Conservation (phyloP, 805 yeast species). For the Cyberlindnera petersonii region DNA sequence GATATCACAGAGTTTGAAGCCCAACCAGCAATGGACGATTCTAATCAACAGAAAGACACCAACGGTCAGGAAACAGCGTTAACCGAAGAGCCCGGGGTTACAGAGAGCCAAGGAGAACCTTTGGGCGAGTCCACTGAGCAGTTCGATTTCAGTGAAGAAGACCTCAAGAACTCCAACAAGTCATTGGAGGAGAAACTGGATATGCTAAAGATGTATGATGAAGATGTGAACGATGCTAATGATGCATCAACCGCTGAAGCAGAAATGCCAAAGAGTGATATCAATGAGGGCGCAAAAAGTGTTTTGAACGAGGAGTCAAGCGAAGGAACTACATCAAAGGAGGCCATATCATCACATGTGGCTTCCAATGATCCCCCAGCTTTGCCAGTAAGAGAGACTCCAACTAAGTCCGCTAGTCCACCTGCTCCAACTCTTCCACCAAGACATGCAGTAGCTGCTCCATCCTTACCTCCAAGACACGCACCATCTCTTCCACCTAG, state of each 20-base stretch:
- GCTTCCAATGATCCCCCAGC: constrained; percentile 2
- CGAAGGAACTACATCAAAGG: too few relatives aligned
- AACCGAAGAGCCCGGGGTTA: too few relatives aligned
- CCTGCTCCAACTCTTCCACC: constrained; percentile 21
- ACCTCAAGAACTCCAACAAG: constrained; percentile 16
- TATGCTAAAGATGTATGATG: constrained; percentile 18
- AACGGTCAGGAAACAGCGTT: not conserved
- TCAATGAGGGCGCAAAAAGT: not conserved
- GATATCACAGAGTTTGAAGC: not conserved
- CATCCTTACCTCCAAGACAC: not conserved
- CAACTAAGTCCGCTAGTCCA: constrained; percentile 26
- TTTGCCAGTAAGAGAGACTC: constrained; percentile 29
- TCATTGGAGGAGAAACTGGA: constrained; percentile 17
- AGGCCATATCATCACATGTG: too few relatives aligned
- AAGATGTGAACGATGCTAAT: constrained; percentile 12
- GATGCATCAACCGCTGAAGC: not conserved
- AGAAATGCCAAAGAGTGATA: not conserved
- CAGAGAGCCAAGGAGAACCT: constrained; percentile 8
- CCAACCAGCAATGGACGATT: not conserved
- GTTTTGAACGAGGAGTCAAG: too few relatives aligned
- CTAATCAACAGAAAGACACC: not conserved
- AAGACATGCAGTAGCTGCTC: not conserved
- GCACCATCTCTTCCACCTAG: constrained; percentile 6
- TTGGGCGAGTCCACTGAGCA: constrained; percentile 20
- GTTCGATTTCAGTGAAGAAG: constrained; percentile 10